Base-by-base conservation (phyloP, 192 early-diverging fungal species). In the Dissophora globulifera region DNA sequence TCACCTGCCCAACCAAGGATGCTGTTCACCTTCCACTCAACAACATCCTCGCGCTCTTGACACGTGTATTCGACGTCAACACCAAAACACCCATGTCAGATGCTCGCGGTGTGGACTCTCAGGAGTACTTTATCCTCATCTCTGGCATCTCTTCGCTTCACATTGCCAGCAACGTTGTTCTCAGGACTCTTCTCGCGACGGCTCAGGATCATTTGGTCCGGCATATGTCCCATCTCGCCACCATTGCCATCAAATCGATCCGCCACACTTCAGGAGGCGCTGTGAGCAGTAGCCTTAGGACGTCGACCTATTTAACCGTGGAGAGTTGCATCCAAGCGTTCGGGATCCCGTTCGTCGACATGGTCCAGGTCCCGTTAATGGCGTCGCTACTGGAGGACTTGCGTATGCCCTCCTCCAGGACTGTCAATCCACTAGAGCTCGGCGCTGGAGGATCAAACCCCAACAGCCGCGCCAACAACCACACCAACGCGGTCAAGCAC, bases 1-100 rank as follows among this genome's bases (percentile, higher is more conserved):
- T 41, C 61, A 86, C 84, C n/a, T 72, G 78, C 20, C 67, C 79
- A 19, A 83, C 75, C 30, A 50, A 55, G 22, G 50, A 76, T 1
- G 48, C 78, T 19, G 82, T 88, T 19, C 69, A 79, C 48, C 51
- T 88, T 19, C 86, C 86, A 10, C 76, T 88, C 22, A 79, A 78
- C 57, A 74, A 80, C 40, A 29, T 88, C 19, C 52, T 88, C 2
- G 80, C 84, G 41, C 68, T 86, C 25, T 47, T 84, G 31, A 82
- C 79, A 20, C 74, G 86, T 22, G 62, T 82, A 17, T 86, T 78
- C 52, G 82, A 78, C 58, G 62, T 82, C 25, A 79, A 75, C 55
- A 72, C 49, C 23, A 75, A 75, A 41, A 75, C 71, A 1, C 71
- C 62, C 30, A 66, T 66, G 62, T 75, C 71, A 0, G 71, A 75